phyloP scores from a whole-genome alignment of 2,329 filamentous ascomycete genomes.

The Pseudophaeomoniella oleicola region DNA sequence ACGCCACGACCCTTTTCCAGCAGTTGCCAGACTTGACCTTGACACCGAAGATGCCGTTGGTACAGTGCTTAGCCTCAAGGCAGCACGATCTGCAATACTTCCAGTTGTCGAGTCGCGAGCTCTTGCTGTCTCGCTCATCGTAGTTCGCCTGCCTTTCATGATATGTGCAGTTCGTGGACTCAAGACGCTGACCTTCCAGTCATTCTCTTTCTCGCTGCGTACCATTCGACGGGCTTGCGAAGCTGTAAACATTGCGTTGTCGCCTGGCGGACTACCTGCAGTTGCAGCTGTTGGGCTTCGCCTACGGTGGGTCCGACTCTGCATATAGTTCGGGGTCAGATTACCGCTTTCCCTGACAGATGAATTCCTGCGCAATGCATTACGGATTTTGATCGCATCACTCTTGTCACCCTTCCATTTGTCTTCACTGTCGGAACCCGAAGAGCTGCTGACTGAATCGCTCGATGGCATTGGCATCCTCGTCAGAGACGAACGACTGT shows the following conservation, averaged over 20 bases:
- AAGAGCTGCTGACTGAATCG: conserved; percentile 18
- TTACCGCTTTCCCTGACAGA: neutral
- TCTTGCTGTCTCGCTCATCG: conserved; percentile 6
- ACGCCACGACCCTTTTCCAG: neutral
- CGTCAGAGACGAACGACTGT: conserved; percentile 22
- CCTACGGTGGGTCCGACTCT: conserved; percentile 32
- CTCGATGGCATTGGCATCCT: conserved; percentile 22
- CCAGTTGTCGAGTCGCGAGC: conserved; percentile 6
- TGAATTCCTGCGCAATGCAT: conserved; percentile 33
- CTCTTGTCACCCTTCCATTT: conserved; percentile 31
- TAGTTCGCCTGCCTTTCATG: conserved; percentile 31
- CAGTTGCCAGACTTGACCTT: neutral
- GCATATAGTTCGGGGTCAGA: conserved; percentile 2
- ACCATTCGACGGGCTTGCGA: conserved; percentile 50
- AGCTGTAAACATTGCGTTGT: conserved; percentile 48
- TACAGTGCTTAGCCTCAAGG: conserved; percentile 6
- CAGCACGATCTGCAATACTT: conserved; percentile 4
- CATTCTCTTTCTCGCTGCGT: conserved; percentile 42
- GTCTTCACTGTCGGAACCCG: conserved; percentile 33
- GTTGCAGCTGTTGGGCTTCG: conserved; percentile 39
- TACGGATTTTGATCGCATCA: conserved; percentile 39
- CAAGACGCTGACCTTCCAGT: conserved; percentile 41
- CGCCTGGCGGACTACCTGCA: conserved; percentile 38
- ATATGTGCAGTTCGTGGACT: conserved; percentile 47
- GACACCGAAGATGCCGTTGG: conserved; percentile 1